Evolutionary conservation across 345 rosid genomes (phyloP), one percentile per base, ranked within the genome.

Genomic region (Capsella bursapastoris): DNA sequence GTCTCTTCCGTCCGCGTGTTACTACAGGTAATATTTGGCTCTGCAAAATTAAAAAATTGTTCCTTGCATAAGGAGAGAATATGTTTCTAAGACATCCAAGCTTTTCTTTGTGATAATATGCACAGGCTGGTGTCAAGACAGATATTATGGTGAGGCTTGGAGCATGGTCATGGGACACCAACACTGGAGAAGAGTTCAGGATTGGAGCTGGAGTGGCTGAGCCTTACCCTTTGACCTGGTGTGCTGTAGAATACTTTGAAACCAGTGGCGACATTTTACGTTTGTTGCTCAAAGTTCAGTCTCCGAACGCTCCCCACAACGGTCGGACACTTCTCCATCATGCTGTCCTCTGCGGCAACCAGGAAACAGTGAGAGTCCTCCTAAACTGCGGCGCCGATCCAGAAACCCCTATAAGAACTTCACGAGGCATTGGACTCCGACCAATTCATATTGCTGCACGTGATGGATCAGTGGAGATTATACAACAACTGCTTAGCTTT

Each of bases 121-220:
- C 61, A 75, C 85, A 95, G 99, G 88, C 85, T 56, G 91, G 96
- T 63, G 88, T 72, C 11, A 78, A 77, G 74, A 83, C 82, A 32
- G 85, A 90, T 78, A 71, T 75, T 48, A 75, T 81, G 75, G 96
- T 89, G 55, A 86, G 91, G 74, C 84, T 90, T 7, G 99, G 99
- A 73, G 97, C 94, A 57, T 95, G 99, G 99, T 89, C 97, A 50
- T 92, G 99, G 99, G 99, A 95, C 82, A 69, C 68, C 7, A 65
- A 82, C 60, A 87, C 92, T 13, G 99, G 96, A 18, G 98, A 95
- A 87, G 99, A 95, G 83, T 76, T 87, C 59, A 82, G 94, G 7
- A 97, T 95, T 15, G 99, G 99, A 51, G 99, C 98, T 28, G 99
- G 99, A 85, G 74, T 95, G 55, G 94, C 99, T 16, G 99, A 95